These are phyloP conservation scores for Neocallimastix lanati DNA, from an alignment of 192 early-diverging fungal genomes.

Conservation along the genomic window DNA sequence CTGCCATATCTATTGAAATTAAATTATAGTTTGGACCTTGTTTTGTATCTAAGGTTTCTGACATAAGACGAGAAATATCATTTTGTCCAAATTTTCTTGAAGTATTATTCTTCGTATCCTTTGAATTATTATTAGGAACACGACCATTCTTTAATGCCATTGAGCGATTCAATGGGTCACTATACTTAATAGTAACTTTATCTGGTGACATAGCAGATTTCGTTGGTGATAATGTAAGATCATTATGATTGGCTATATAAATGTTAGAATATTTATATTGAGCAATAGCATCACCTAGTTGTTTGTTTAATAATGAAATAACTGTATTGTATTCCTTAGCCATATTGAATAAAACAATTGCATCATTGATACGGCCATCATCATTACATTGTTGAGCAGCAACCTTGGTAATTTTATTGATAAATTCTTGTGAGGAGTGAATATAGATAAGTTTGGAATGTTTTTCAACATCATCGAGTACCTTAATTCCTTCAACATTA, in stretches of 20 bases:
- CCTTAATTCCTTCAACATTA: slow-evolving; percentile 19
- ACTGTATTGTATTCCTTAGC: slow-evolving; percentile 57
- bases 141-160: not conserved
- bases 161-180: not conserved
- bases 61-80: not conserved
- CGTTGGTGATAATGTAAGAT: not conserved
- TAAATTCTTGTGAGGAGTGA: slow-evolving; percentile 30
- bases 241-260: not conserved
- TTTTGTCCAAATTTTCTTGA: not conserved
- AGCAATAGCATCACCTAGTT: slow-evolving; percentile 36
- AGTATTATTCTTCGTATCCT: not conserved
- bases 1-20: slow-evolving; percentile 9
- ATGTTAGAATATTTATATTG: not conserved
- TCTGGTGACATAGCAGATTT: slow-evolving; percentile 1
- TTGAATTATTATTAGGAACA: not conserved
- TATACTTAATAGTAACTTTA: not conserved
- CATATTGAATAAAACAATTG: slow-evolving; percentile 57
- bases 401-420: slow-evolving; percentile 38
- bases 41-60: not conserved
- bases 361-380: slow-evolving; percentile 41
- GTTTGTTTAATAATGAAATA: slow-evolving; percentile 42
- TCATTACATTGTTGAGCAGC: slow-evolving; percentile 52
- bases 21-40: not conserved
- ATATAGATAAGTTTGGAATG: slow-evolving; percentile 44
- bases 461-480: slow-evolving; percentile 45